Base-by-base conservation (phyloP, 2,329 filamentous ascomycete species). In the Metarhizium guizhouense region DNA sequence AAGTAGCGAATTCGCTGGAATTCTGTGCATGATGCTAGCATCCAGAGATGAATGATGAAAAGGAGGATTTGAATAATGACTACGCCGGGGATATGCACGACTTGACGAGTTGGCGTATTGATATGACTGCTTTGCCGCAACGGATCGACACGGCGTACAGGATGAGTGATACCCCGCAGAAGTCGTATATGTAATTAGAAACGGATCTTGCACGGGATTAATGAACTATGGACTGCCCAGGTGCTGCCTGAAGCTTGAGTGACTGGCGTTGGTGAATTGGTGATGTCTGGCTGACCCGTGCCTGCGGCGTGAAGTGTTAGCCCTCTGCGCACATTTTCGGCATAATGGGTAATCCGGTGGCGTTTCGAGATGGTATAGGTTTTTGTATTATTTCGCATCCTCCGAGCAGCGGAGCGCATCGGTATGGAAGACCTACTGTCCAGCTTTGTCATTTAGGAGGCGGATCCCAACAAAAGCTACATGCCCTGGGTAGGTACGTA, bases 101-200 rank as follows among this genome's bases (percentile, higher is more conserved):
- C 20, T 47, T 47, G n/a, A 47, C 25, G 43, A 47, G 43, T 25
- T 47, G n/a, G 40, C n/a, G 40, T 16, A 25, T 29, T 34, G 47
- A 14, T 3, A n/a, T 18, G n/a, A 18, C 16, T 53, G 45, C 25
- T 48, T 48, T 32, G 20, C 45, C 51, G 47, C 20, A 10, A 56
- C 36, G 38, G 20, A 40, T 47, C 3, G 6, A 14, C 30, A 56
- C 25, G 55, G 55, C 55, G 55, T 56, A 54, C 52, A 48, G 55
- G 55, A 56, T 54, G 13, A 51, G 47, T 53, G 55, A 56, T 56
- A 56, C 51, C 52, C 55, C 36, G 47, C 18, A 50, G 52, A 52
- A 18, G 48, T 43, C 40, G 38, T 51, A 36, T n/a, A 42, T 47
- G 29, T 47, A 40, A 18, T 48, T 34, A 20, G 47, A 30, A 30